Conservation (phyloP, 106 monocot genomes). For the Ottelia alismoides region DNA sequence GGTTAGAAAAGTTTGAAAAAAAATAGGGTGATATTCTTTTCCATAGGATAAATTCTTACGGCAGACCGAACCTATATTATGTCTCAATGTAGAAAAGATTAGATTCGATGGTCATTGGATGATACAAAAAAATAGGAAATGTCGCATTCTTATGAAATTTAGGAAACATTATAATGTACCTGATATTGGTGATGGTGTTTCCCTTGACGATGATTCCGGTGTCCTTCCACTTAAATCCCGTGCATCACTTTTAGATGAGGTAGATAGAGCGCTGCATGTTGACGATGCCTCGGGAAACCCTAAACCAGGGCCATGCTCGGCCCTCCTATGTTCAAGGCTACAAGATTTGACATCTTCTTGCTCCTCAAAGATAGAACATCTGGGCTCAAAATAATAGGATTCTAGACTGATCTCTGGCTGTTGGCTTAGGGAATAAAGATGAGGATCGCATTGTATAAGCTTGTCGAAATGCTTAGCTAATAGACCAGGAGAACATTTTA, state of each 20-base stretch:
- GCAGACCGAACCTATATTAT: too few relatives aligned
- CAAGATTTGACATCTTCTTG: conserved; percentile 13
- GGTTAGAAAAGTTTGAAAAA: too few relatives aligned
- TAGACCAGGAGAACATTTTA: not conserved
- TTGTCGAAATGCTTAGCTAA: not conserved
- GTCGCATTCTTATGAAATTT: not conserved
- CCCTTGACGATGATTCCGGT: conserved; percentile 9
- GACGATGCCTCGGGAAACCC: conserved; percentile 1
- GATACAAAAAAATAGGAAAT: too few relatives aligned
- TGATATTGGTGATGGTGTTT: conserved; percentile 6
- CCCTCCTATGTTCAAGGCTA: not conserved
- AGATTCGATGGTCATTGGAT: too few relatives aligned
- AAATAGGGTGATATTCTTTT: too few relatives aligned
- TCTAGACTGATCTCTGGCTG: conserved; percentile 6
- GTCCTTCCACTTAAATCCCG: not conserved
- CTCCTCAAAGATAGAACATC: conserved; percentile 44
- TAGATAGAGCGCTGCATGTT: not conserved
- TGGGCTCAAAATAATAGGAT: conserved; percentile 11
- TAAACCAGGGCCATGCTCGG: not conserved
- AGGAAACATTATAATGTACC: not conserved
- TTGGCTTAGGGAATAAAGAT: conserved; percentile 3
- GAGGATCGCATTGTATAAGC: not conserved
- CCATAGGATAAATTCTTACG: too few relatives aligned
- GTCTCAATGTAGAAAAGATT: too few relatives aligned
- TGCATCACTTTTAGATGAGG: conserved; percentile 1